A percentile compares a stretch with the other conserved stretches of the same genome.
Evolutionary conservation across 2,329 filamentous ascomycete genomes (phyloP).

Genomic region (Colletotrichum tropicale): DNA sequence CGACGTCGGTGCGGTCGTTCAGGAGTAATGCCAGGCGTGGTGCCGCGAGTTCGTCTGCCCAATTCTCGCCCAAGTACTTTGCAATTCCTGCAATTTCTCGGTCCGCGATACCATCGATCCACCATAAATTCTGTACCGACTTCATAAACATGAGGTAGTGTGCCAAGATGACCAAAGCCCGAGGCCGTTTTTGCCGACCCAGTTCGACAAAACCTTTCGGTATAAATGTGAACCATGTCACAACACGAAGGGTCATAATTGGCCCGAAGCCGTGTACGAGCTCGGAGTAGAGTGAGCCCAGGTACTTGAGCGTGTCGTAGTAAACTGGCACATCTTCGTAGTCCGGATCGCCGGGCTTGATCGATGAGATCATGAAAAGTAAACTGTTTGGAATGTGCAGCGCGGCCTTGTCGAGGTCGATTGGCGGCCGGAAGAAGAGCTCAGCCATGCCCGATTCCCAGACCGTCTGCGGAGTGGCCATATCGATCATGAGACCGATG

Average conservation of each 20-base stretch:
- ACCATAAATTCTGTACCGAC: slow-evolving; percentile 49
- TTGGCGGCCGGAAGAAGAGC: slow-evolving; percentile 53
- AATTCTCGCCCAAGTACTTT: slow-evolving; percentile 41
- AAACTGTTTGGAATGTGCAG: slow-evolving; percentile 51
- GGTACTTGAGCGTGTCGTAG: slow-evolving; percentile 49
- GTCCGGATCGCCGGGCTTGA: slow-evolving; percentile 47
- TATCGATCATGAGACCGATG: slow-evolving; percentile 52
- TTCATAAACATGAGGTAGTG: slow-evolving; percentile 58
- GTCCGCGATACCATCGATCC: slow-evolving; percentile 51
- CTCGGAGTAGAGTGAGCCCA: slow-evolving; percentile 57
- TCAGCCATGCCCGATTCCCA: slow-evolving; percentile 47
- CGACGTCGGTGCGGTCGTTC: slow-evolving; percentile 38
- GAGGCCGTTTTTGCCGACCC: slow-evolving; percentile 43
- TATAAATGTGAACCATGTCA: slow-evolving; percentile 59
- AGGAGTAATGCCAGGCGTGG: slow-evolving; percentile 42
- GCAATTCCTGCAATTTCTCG: slow-evolving; percentile 50
- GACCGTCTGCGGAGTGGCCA: slow-evolving; percentile 35
- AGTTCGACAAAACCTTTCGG: slow-evolving; percentile 49
- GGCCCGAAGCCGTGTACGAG: slow-evolving; percentile 48
- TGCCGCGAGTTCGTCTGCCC: slow-evolving; percentile 43
- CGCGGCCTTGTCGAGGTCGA: slow-evolving; percentile 48
- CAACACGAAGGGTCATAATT: slow-evolving; percentile 52
- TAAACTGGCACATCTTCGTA: slow-evolving; percentile 43
- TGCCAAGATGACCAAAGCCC: slow-evolving; percentile 56
- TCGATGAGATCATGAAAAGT: slow-evolving; percentile 52